Evolutionary conservation across 495 filamentous ascomycete species (phyloP), one percentile per base, ranked within the genome.

Genomic region (Penicillium steckii): DNA sequence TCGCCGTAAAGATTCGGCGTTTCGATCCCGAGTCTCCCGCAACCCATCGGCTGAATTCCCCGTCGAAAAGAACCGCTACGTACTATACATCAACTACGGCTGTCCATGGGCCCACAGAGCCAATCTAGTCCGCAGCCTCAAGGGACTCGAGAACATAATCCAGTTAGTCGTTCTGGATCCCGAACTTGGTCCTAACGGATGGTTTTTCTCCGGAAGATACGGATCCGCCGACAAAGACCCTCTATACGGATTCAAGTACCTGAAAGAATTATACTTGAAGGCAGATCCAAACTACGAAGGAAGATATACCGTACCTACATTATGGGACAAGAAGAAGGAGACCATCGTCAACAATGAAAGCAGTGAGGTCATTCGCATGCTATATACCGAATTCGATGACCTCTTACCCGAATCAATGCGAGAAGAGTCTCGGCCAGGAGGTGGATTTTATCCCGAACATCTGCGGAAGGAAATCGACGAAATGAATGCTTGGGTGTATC

Each of bases 51-150:
- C 87, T 1, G 61, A 77, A 55, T 95, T 89, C 66, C 85, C 89
- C 0, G 73, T 90, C 12, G 88, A 90, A 61, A 82, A 81, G 60
- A 82, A 80, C 49, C 79, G 90, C 49, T 95, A 94, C 62, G 88
- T 90, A 47, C 80, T 95, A 48, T 96, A 90, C 67, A 76, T 93
- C 59, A 80, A 82, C 40, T 74, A 73, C 5, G 87, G 87, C 46
- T 95, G 90, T 64, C 90, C 90, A 0, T 95, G 90, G 90, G 90
- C 90, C 0, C 88, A 85, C 49, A 83, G 91, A 15, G 84, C 88
- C 0, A 81, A 91, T 18, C 83, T 95, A 46, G 84, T 84, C 1
- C 80, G 85, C 48, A 74, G 82, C n/a, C 77, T 96, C 46, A 96
- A 95, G 68, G 89, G 89, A 6, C 77, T 95, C 0, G 82, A 90